A percentile compares a stretch with the other conserved stretches of the same genome.
phyloP scores from a whole-genome alignment of 1,284 basidiomycete genomes.

The Pseudozyma pruni region DNA sequence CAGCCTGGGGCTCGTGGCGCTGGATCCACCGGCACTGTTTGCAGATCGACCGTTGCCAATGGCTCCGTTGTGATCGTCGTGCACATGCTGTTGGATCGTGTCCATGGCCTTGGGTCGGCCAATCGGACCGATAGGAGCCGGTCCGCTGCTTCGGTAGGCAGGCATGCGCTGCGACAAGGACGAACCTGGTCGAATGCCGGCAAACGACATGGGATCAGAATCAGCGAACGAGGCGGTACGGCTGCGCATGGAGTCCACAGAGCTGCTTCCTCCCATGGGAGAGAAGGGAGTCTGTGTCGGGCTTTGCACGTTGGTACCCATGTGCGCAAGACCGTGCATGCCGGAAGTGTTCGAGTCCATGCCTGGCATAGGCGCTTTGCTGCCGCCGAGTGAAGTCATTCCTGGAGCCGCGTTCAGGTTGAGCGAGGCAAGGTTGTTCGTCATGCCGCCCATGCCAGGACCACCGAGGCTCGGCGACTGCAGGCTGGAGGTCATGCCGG shows the following conservation, averaged over 20 bases:
- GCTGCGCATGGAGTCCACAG: slow-evolving; percentile 35
- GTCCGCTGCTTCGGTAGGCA: slow-evolving; percentile 39
- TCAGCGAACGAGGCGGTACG: slow-evolving; percentile 45
- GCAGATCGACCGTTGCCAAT: slow-evolving; percentile 46
- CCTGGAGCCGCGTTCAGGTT: slow-evolving; percentile 41
- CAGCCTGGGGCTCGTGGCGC: slow-evolving; percentile 40
- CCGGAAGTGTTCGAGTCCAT: slow-evolving; percentile 15
- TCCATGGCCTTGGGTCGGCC: slow-evolving; percentile 59
- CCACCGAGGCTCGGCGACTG: slow-evolving; percentile 39
- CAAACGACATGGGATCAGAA: slow-evolving; percentile 44
- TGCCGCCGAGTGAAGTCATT: slow-evolving; percentile 16
- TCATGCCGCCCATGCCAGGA: slow-evolving; percentile 35
- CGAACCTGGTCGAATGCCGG: slow-evolving; percentile 43
- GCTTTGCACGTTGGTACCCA: slow-evolving; percentile 26
- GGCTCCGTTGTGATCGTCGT: slow-evolving; percentile 36
- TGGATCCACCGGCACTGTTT: slow-evolving; percentile 44
- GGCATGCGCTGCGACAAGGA: slow-evolving; percentile 45
- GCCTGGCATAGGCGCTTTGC: slow-evolving; percentile 28
- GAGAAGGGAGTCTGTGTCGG: slow-evolving; percentile 46
- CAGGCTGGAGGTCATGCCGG: slow-evolving; percentile 31
- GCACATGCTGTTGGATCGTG: slow-evolving; percentile 29
- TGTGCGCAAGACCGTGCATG: slow-evolving; percentile 21
- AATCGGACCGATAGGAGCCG: slow-evolving; percentile 63
- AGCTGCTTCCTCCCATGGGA: slow-evolving; percentile 30
- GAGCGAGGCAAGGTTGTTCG: slow-evolving; percentile 51